These are phyloP conservation scores for carrot (Daucus carota) DNA, from an alignment of 129 eudicot species.

Conservation along the genomic window DH1_v3.0 NC_030385.2:38307001-38307500, in stretches of 20 bases:
- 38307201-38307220: slow-evolving; percentile 70
- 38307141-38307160: slow-evolving; percentile 56
- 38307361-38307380: slow-evolving; percentile 20
- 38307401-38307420: slow-evolving; percentile 31
- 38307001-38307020: slow-evolving; percentile 52
- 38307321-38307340: slow-evolving; percentile 13
- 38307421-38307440: slow-evolving; percentile 6
- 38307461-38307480: slow-evolving; percentile 27
- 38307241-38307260: slow-evolving; percentile 84
- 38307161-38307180: slow-evolving; percentile 32
- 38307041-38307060: slow-evolving; percentile 97
- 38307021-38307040: slow-evolving; percentile 86
- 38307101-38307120: slow-evolving; percentile 49
- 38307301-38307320: slow-evolving; percentile 48
- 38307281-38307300: slow-evolving; percentile 72
- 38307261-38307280: slow-evolving; percentile 63
- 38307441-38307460: slow-evolving; percentile 28
- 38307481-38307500: slow-evolving; percentile 21
- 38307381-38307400: slow-evolving; percentile 23
- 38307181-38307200: slow-evolving; percentile 60
- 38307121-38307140: slow-evolving; percentile 81
- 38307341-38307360: slow-evolving; percentile 22
- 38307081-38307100: slow-evolving; percentile 81
- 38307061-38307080: slow-evolving; percentile 57
- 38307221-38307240: slow-evolving; percentile 78